Percentiles rank a stretch among this genome's conserved stretches.
phyloP scores from a whole-genome alignment of 2,329 filamentous ascomycete genomes.

The Colletotrichum sansevieriae region DNA sequence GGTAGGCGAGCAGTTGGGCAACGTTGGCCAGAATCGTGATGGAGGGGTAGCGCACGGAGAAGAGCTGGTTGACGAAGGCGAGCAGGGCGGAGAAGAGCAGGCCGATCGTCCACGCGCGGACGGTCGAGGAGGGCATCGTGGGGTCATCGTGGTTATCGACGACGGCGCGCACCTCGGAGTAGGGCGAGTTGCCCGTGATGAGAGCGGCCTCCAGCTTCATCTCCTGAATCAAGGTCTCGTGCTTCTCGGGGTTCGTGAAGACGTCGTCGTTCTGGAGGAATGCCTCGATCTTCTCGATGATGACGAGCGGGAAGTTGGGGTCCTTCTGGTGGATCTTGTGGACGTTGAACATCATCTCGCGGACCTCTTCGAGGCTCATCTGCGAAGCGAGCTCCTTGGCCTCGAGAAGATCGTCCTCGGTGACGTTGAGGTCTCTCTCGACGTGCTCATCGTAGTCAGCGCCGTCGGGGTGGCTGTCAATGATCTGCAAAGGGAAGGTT shows the following conservation, averaged over 20 bases:
- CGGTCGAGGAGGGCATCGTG: conserved; percentile 52
- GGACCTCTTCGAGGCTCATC: conserved; percentile 58
- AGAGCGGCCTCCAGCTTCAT: conserved; percentile 52
- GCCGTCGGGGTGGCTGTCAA: conserved; percentile 26
- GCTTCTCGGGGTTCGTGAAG: conserved; percentile 53
- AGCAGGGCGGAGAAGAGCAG: conserved; percentile 50
- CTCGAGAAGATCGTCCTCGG: conserved; percentile 60
- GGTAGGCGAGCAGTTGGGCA: conserved; percentile 54
- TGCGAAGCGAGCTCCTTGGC: conserved; percentile 59
- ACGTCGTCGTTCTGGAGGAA: conserved; percentile 53
- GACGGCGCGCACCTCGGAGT: conserved; percentile 55
- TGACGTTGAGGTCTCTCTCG: conserved; percentile 54
- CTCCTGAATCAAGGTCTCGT: conserved; percentile 50
- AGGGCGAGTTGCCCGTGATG: conserved; percentile 50
- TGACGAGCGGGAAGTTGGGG: conserved; percentile 58
- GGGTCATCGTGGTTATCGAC: conserved; percentile 56
- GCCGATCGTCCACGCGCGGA: conserved; percentile 53
- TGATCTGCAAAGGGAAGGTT: conserved; percentile 5
- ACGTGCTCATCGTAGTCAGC: conserved; percentile 28
- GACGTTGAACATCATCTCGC: conserved; percentile 53
- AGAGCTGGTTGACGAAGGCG: conserved; percentile 53
- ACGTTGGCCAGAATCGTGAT: conserved; percentile 54
- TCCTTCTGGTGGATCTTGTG: conserved; percentile 57
- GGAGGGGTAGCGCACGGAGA: conserved; percentile 53
- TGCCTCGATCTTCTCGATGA: conserved; percentile 54